Base-by-base conservation (phyloP, 306 rosid species). In the Malus sylvestris region DNA sequence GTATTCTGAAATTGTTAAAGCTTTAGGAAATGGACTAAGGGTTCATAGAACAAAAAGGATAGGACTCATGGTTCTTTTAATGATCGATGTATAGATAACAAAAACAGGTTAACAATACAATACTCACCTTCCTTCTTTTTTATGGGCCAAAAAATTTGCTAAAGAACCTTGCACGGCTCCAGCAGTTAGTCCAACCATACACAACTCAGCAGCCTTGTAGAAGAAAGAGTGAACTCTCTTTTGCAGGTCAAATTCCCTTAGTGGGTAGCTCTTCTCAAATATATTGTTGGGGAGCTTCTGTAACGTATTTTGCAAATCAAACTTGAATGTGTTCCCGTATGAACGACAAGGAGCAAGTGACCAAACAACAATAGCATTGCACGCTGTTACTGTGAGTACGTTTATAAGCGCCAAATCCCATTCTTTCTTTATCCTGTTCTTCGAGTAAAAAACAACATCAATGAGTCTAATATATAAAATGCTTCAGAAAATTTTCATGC, bases 331-430 rank as follows among this genome's bases (percentile, higher is more conserved):
- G 84, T 89, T 91, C 55, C 99, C 99, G 80, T 96, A 96, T 4
- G 99, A 92, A 61, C 97, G 97, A 79, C 93, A 96, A 65, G 99
- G 98, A 80, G 99, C 99, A 85, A 92, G 98, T 15, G 99, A 91
- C 99, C 99, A 96, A 71, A 96, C 99, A 83, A 89, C 97, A 71
- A 91, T 65, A 25, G 99, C 98, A 87, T 92, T 96, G 91, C 99
- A 96, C 70, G 98, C 90, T 69, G 98, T 87, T 79, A 90, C 93
- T 25, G 99, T 92, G 61, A 96, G 90, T 84, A 96, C 99, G 16
- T 96, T 96, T 68, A 91, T 77, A 64, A 96, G 89, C 40, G 99
- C 99, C 86, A 96, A 89, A 85, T 92, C 99, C 99, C 99, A 96
- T 80, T 96, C 99, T 82, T 89, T 93, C 83, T 92, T 95, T 82